These are phyloP conservation scores for Litchi chinensis DNA, from an alignment of 345 rosid genomes.

Conservation along the genomic window DNA sequence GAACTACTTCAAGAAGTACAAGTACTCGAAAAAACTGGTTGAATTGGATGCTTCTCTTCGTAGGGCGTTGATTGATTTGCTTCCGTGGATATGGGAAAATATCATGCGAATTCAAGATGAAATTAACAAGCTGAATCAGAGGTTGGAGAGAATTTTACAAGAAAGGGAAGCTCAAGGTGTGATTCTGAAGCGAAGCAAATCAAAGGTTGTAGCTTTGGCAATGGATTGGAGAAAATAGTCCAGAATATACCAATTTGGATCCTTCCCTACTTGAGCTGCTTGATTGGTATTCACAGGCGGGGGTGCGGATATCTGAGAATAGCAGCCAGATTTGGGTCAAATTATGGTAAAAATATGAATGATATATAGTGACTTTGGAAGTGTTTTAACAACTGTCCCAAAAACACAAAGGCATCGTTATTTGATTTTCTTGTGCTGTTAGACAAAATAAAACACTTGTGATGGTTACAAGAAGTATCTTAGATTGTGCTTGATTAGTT, in stretches of 20 bases:
- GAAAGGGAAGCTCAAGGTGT: neutral
- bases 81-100: neutral
- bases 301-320: neutral
- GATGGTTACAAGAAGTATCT: too few species aligned
- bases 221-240: slow-evolving; percentile 4
- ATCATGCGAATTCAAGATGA: neutral
- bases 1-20: slow-evolving; percentile 12
- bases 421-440: too few species aligned
- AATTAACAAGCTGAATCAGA: neutral
- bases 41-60: slow-evolving; percentile 12
- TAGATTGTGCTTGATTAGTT: too few species aligned
- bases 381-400: too few species aligned
- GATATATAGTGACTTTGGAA: too few species aligned
- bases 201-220: neutral
- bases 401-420: too few species aligned
- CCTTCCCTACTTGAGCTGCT: slow-evolving; percentile 1
- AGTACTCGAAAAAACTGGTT: neutral
- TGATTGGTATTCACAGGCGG: neutral
- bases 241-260: neutral
- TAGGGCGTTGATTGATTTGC: neutral
- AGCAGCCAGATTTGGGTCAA: neutral
- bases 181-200: neutral
- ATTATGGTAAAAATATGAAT: too few species aligned
- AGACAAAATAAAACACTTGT: too few species aligned
- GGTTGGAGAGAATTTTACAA: neutral